Conservation (phyloP, 768 basidiomycete species). For the Agrocybe praecox region DNA sequence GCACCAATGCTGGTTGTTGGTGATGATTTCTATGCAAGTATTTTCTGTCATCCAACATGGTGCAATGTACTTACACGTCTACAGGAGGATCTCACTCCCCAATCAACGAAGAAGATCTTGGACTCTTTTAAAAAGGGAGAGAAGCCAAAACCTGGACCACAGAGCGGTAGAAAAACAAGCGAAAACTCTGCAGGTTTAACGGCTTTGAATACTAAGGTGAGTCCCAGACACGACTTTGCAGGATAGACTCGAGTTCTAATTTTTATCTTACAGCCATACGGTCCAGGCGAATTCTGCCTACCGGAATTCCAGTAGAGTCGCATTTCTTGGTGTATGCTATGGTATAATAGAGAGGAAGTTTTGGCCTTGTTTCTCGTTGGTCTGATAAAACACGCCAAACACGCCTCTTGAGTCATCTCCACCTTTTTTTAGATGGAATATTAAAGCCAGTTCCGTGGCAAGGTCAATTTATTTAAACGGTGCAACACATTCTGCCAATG, state of each 20-base stretch:
- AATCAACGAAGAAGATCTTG: conserved; percentile 77
- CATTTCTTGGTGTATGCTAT: conserved; percentile 5
- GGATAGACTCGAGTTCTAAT: conserved; percentile 3
- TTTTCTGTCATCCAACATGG: background rate
- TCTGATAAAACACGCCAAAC: background rate
- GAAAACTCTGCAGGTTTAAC: conserved; percentile 95
- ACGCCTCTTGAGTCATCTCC: background rate
- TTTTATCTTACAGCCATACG: conserved; percentile 71
- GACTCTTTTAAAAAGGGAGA: conserved; percentile 79
- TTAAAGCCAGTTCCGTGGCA: too few relatives aligned
- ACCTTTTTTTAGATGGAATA: too few relatives aligned
- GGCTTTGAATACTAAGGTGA: conserved; percentile 72
- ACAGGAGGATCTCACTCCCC: conserved; percentile 84
- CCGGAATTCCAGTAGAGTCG: conserved; percentile 77
- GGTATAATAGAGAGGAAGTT: background rate
- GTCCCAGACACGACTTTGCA: conserved; percentile 8
- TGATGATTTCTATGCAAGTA: conserved; percentile 93
- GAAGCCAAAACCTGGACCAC: conserved; percentile 93
- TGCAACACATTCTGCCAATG: too few relatives aligned
- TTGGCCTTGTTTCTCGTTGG: background rate
- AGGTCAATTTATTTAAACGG: too few relatives aligned
- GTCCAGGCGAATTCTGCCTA: conserved; percentile 87
- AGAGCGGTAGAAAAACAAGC: conserved; percentile 81
- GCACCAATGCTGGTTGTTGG: conserved; percentile 96
- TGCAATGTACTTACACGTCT: conserved; percentile 11